Conservation (phyloP, 768 basidiomycete species). For the Termitomyces sp. region DNA sequence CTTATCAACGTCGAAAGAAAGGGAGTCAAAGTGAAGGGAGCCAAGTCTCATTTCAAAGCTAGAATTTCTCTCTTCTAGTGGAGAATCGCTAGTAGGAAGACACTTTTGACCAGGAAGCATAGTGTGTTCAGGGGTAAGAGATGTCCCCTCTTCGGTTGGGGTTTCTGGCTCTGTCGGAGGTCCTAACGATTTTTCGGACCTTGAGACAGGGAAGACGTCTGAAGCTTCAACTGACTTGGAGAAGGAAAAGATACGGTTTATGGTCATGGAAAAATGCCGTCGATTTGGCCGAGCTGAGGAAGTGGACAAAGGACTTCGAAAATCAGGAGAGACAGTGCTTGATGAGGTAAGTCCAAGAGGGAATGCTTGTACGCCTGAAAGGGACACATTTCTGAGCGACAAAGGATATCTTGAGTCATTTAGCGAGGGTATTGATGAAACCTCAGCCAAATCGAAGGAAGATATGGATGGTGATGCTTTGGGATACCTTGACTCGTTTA, state of each 20-base stretch:
- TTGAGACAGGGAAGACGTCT: constrained; percentile 17
- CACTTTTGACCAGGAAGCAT: neutral
- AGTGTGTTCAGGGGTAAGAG: neutral
- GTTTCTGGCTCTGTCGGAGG: constrained; percentile 18
- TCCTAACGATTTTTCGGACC: constrained; percentile 19
- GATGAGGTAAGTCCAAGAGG: constrained; percentile 11
- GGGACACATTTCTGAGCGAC: constrained; percentile 1
- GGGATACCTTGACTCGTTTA: constrained; percentile 11
- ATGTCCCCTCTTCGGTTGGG: constrained; percentile 8
- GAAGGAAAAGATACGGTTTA: constrained; percentile 35
- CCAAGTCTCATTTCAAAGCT: constrained; percentile 65
- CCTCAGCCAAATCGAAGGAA: constrained; percentile 23
- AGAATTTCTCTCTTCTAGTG: constrained; percentile 26
- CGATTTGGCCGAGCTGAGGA: constrained; percentile 24
- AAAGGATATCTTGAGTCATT: constrained; percentile 12
- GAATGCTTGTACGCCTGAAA: constrained; percentile 1
- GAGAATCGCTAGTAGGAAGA: neutral
- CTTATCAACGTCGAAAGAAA: constrained; percentile 61
- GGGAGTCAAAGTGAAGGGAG: constrained; percentile 66
- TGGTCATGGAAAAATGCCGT: constrained; percentile 32
- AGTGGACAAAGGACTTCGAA: constrained; percentile 27
- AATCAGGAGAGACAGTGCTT: constrained; percentile 4
- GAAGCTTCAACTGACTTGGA: constrained; percentile 11
- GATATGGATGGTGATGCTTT: constrained; percentile 21
- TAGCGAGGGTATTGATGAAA: constrained; percentile 14